These are phyloP conservation scores for Marasmius sp. DNA, from an alignment of 1,284 basidiomycete genomes.

Conservation along the genomic window DNA sequence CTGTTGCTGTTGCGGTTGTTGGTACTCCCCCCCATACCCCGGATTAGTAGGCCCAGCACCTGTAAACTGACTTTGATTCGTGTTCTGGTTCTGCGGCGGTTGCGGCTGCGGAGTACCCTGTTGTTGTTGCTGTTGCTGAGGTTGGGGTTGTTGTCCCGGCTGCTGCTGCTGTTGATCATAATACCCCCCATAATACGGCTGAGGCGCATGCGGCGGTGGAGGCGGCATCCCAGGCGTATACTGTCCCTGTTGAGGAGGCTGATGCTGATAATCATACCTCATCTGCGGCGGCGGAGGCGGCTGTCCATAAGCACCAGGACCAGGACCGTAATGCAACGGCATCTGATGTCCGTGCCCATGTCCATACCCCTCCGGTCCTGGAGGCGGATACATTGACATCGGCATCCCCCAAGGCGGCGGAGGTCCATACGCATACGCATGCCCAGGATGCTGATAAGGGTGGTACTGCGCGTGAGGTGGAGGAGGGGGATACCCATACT, in stretches of 20 bases:
- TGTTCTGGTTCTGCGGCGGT: not conserved
- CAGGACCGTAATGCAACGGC: not conserved
- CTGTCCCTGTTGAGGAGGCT: too few relatives aligned
- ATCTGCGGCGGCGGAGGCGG: not conserved
- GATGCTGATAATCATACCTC: too few relatives aligned
- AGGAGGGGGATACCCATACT: too few relatives aligned
- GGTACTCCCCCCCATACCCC: conserved; percentile 19
- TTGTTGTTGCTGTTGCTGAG: conserved; percentile 20
- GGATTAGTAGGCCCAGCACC: too few relatives aligned
- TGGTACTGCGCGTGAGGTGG: too few relatives aligned
- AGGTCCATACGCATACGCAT: conserved; percentile 1
- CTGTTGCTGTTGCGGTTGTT: conserved; percentile 24
- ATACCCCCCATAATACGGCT: conserved; percentile 7
- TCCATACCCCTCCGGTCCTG: too few relatives aligned
- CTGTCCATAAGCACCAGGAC: not conserved
- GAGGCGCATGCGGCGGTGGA: conserved; percentile 12
- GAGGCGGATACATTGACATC: too few relatives aligned
- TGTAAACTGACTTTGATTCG: too few relatives aligned
- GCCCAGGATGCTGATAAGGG: conserved; percentile 4
- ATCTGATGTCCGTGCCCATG: not conserved
- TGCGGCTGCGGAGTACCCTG: conserved; percentile 13
- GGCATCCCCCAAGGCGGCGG: conserved; percentile 1
- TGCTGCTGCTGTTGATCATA: conserved; percentile 10
- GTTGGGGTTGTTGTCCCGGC: conserved; percentile 20
- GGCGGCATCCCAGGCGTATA: too few relatives aligned